Conservation (phyloP, 805 yeast species). For the Nakazawaea wickerhamii region DNA sequence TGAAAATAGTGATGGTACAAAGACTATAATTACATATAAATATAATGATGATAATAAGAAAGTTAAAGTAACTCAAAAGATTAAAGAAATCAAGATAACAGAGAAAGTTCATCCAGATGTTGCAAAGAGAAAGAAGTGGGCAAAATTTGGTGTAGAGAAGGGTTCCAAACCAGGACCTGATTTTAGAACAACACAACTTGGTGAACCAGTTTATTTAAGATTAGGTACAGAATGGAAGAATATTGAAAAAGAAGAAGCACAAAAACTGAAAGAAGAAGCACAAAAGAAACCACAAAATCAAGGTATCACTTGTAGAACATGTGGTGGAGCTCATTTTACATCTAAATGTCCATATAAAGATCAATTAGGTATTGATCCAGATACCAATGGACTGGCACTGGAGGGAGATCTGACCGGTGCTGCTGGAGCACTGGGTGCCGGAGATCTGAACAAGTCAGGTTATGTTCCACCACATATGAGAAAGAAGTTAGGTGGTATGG, state of each 20-base stretch:
- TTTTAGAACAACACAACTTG: constrained; percentile 79
- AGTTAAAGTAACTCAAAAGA: constrained; percentile 80
- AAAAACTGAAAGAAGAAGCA: constrained; percentile 37
- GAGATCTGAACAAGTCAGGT: constrained; percentile 29
- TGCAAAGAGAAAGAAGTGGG: constrained; percentile 87
- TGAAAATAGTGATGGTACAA: constrained; percentile 81
- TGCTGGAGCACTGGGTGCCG: constrained; percentile 21
- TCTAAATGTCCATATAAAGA: constrained; percentile 94
- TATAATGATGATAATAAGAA: constrained; percentile 75
- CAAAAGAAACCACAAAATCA: constrained; percentile 34
- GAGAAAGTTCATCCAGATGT: constrained; percentile 81
- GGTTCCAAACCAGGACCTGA: constrained; percentile 79
- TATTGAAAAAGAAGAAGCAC: constrained; percentile 67
- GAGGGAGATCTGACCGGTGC: constrained; percentile 20
- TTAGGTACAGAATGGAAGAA: constrained; percentile 76
- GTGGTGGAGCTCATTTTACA: constrained; percentile 93
- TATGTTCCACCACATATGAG: constrained; percentile 65
- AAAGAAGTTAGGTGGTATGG: constrained; percentile 31
- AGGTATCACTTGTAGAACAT: constrained; percentile 70
- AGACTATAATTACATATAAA: constrained; percentile 76
- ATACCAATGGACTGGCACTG: constrained; percentile 35
- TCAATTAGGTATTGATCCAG: constrained; percentile 56
- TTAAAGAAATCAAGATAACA: constrained; percentile 68
- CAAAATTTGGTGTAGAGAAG: constrained; percentile 79
- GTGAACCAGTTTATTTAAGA: constrained; percentile 74